These are phyloP conservation scores for Candida morakotiae DNA, from an alignment of 805 yeast genomes.

Conservation along the genomic window DNA sequence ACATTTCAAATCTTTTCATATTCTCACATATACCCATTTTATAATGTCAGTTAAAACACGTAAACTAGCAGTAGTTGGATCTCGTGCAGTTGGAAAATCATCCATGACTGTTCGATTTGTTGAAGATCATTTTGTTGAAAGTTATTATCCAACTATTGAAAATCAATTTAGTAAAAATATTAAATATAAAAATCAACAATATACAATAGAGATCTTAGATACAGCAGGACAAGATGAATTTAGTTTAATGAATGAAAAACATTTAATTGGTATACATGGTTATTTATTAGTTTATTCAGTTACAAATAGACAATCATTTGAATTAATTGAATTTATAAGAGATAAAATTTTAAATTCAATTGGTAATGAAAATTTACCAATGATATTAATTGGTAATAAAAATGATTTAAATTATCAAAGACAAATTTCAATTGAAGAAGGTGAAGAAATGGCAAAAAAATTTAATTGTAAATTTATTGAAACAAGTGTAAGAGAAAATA, in stretches of 20 bases:
- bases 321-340: conserved; percentile 67
- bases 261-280: conserved; percentile 79
- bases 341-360: conserved; percentile 76
- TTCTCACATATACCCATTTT: background rate
- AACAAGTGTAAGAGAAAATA: conserved; percentile 45
- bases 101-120: conserved; percentile 81
- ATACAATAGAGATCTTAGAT: conserved; percentile 79
- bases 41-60: conserved; percentile 47
- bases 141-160: conserved; percentile 88
- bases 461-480: conserved; percentile 46
- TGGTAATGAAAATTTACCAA: conserved; percentile 45
- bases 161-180: conserved; percentile 74
- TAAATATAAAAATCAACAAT: conserved; percentile 66
- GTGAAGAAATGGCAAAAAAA: conserved; percentile 36
- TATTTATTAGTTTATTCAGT: conserved; percentile 79
- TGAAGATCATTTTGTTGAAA: conserved; percentile 83
- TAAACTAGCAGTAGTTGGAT: conserved; percentile 82
- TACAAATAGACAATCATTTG: conserved; percentile 73
- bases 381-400: conserved; percentile 67
- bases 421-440: conserved; percentile 59
- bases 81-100: conserved; percentile 85
- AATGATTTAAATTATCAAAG: conserved; percentile 59
- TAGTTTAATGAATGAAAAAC: conserved; percentile 72
- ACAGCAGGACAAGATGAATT: conserved; percentile 95
- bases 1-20: background rate